Evolutionary conservation across 768 basidiomycete genomes (phyloP), one percentile per base, ranked within the genome.

Genomic region (Tylopilus balloui): DNA sequence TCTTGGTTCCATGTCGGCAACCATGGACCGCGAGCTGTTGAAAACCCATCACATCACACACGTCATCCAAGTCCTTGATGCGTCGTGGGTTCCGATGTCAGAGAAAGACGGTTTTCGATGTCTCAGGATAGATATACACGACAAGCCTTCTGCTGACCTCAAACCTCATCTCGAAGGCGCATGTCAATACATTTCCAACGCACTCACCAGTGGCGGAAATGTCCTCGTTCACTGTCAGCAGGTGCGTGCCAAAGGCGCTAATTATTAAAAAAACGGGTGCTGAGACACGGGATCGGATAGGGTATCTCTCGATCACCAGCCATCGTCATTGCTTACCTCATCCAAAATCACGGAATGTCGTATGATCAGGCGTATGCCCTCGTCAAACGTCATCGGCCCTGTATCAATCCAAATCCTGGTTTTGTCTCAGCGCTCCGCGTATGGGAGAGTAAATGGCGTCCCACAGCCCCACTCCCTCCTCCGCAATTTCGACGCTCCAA

Each of bases 171-270:
- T 89, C 21, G 84, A 88, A 62, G 75, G 72, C 4, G 84, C 79
- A 17, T 87, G 86, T 48, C 72, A 75, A 38, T 77, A 81, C 63
- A 89, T 89, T 50, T 80, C 85, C 54, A 69, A 69, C 24, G 77
- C 80, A 15, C 71, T 89, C n/a, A 60, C 69, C 3, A 69, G 71
- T 17, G 86, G 87, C 3, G 66, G 76, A 51, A 85, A 79, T 50
- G 81, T 89, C 10, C 74, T 89, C 49, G 86, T 89, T 1, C 87
- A 89, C 62, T 89, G 87, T 57, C 86, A 89, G 54, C 87, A 89
- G 83, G 86, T 88, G 51, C 57, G 77, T 60, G 10, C 20, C 20
- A 35, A 9, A 9, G 15, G 20, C 9, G 0, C 6, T 29, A 20
- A 19, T 10, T n/a, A n/a, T n/a, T n/a, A 8, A 7, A 34, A 14